Base-by-base conservation (phyloP, 2,329 filamentous ascomycete species). In the Myriosclerotinia duriaeana region DNA sequence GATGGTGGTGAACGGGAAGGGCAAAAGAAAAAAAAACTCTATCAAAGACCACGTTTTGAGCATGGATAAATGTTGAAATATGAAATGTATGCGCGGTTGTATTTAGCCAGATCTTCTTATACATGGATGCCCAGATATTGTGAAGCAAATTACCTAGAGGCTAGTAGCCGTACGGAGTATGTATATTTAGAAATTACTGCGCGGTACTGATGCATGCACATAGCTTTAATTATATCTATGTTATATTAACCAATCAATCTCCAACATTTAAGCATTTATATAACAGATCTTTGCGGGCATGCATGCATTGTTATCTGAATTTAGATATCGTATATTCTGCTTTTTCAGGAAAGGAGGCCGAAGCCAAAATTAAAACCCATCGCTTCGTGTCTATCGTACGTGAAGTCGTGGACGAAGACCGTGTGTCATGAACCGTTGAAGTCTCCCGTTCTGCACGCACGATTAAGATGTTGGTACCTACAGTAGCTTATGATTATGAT, bases 221-320 rank as follows among this genome's bases (percentile, higher is more conserved):
- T 38, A 60, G 58, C 58, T 50, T 50, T 50, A 38, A 48, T 38
- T 50, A 15, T 50, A 38, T 15, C 30, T 36, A 36, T 11, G 53
- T 5, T 22, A n/a, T 22, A 17, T 55, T 1, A 20, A 22, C 44
- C 44, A 60, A 60, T 60, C 56, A 60, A 12, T 50, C 20, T 5
- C 17, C 26, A 15, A 12, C 5, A 15, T 60, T 50, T 60, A 38
- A 38, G 30, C 56, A 60, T 36, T 22, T 46, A 30, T 17, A 36
- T 34, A 17, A 48, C 42, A 60, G 42, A 60, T 60, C 42, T 48
- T 38, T 60, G 58, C 44, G 58, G 44, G 58, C 50, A 50, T 48
- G 58, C 58, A 60, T 60, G 56, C 56, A 60, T 36, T 60, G 26
- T 30, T 26, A 60, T 60, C 56, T 60, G 56, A 17, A 60, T 50